These are phyloP conservation scores for Blastocladiella britannica DNA, from an alignment of 192 early-diverging fungal species.

Conservation along the genomic window DNA sequence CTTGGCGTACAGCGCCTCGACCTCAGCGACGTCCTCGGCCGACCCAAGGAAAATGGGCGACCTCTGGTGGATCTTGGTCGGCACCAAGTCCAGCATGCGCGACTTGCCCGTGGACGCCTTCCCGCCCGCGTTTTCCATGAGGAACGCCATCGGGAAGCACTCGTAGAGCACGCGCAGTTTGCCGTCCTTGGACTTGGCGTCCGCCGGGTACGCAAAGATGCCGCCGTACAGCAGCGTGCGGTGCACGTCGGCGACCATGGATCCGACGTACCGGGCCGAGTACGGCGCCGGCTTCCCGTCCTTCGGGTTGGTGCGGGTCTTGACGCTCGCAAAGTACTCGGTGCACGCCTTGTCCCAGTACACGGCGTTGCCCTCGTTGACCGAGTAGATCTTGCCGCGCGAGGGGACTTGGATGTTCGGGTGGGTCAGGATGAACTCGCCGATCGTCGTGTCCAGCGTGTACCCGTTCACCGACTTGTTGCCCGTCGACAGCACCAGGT, in stretches of 20 bases:
- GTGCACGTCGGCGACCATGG: constrained; percentile 97
- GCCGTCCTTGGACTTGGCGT: constrained; percentile 46
- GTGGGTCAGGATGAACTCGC: constrained; percentile 97
- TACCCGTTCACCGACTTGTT: constrained; percentile 71
- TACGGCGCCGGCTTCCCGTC: constrained; percentile 33
- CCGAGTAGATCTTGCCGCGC: constrained; percentile 89
- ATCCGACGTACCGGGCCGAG: constrained; percentile 86
- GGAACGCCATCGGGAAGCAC: constrained; percentile 93
- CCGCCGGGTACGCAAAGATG: constrained; percentile 48
- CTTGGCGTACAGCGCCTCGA: constrained; percentile 49
- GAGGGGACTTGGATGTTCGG: constrained; percentile 53
- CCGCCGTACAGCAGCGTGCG: constrained; percentile 77
- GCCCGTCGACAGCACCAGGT: constrained; percentile 43
- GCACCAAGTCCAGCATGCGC: constrained; percentile 69
- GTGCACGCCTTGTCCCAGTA: constrained; percentile 72
- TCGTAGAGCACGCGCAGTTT: constrained; percentile 95
- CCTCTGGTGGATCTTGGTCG: constrained; percentile 71
- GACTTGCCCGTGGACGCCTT: constrained; percentile 62
- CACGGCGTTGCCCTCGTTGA: constrained; percentile 90
- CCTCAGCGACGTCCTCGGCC: constrained; percentile 67
- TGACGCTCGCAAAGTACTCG: constrained; percentile 74
- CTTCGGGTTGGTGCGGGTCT: constrained; percentile 45
- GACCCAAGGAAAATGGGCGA: constrained; percentile 80
- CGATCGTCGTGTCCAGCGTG: constrained; percentile 87
- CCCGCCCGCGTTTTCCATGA: constrained; percentile 91